A percentile compares a stretch with the other conserved stretches of the same genome.
Evolutionary conservation across 2,329 filamentous ascomycete genomes (phyloP).

Genomic region (Penicillium oxalicum): DNA sequence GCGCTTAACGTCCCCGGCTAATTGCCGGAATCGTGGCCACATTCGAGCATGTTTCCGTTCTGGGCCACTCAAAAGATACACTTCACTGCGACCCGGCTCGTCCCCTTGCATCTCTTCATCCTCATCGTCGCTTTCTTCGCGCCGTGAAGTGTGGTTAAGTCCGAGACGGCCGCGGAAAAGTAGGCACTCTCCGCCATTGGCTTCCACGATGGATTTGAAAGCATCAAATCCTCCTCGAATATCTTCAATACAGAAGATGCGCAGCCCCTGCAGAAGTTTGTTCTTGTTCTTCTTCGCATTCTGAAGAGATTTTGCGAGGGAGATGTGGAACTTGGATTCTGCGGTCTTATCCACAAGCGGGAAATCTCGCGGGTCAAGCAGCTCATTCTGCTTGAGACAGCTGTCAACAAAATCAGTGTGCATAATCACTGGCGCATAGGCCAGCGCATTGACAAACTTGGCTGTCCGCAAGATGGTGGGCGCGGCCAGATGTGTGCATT

Average conservation of each 20-base stretch:
- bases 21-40: slow-evolving; percentile 73
- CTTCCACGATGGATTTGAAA: slow-evolving; percentile 77
- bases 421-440: slow-evolving; percentile 71
- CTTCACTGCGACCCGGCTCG: slow-evolving; percentile 58
- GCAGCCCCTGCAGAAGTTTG: slow-evolving; percentile 66
- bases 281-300: slow-evolving; percentile 72
- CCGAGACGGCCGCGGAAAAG: slow-evolving; percentile 69
- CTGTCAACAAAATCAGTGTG: slow-evolving; percentile 72
- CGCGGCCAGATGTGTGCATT: slow-evolving; percentile 80
- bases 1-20: slow-evolving; percentile 74
- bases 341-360: slow-evolving; percentile 64
- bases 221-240: slow-evolving; percentile 77
- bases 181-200: slow-evolving; percentile 80
- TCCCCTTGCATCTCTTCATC: slow-evolving; percentile 54
- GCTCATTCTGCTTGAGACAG: slow-evolving; percentile 62
- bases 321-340: slow-evolving; percentile 66
- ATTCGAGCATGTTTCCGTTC: slow-evolving; percentile 62
- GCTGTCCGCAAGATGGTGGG: slow-evolving; percentile 81
- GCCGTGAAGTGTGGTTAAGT: slow-evolving; percentile 59
- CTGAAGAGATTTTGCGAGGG: slow-evolving; percentile 60
- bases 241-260: slow-evolving; percentile 76
- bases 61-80: slow-evolving; percentile 74
- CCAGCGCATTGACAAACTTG: slow-evolving; percentile 86
- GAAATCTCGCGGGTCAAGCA: slow-evolving; percentile 61
- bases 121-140: slow-evolving; percentile 34